phyloP scores from a whole-genome alignment of 768 basidiomycete genomes.

The Tulasnella sp. region DNA sequence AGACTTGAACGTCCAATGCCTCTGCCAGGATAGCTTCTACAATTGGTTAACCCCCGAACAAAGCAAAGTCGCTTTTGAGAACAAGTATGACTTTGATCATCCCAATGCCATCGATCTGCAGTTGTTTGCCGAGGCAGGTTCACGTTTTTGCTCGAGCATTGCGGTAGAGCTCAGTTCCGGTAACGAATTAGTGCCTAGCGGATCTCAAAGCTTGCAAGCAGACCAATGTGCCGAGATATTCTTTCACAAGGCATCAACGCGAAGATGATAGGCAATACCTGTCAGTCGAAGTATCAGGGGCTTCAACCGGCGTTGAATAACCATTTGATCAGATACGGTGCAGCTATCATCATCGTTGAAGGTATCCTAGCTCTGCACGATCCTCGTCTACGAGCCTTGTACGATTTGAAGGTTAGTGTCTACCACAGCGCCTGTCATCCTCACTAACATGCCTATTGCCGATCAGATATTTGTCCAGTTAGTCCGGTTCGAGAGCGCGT shows the following conservation, averaged over 20 bases:
- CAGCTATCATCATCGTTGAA: slow-evolving; percentile 75
- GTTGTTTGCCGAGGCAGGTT: slow-evolving; percentile 69
- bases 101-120: slow-evolving; percentile 91
- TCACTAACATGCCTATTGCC: neutral
- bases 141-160: neutral
- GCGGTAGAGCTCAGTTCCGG: neutral
- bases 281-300: slow-evolving; percentile 29
- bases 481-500: neutral
- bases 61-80: slow-evolving; percentile 75
- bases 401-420: slow-evolving; percentile 77
- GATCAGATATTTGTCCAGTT: slow-evolving; percentile 72
- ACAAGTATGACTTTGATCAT: slow-evolving; percentile 81
- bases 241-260: slow-evolving; percentile 86
- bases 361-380: slow-evolving; percentile 91
- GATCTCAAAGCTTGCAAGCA: slow-evolving; percentile 82
- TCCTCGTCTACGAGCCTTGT: slow-evolving; percentile 67
- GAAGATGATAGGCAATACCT: slow-evolving; percentile 50
- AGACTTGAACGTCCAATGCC: neutral
- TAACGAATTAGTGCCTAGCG: slow-evolving; percentile 59
- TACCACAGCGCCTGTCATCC: slow-evolving; percentile 29
- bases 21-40: slow-evolving; percentile 85
- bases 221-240: slow-evolving; percentile 90
- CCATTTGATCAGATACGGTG: slow-evolving; percentile 56
- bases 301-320: neutral
- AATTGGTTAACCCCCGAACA: slow-evolving; percentile 74